Conservation (phyloP, 805 yeast genomes). For the Saccharomycopsis javanensis region DNA sequence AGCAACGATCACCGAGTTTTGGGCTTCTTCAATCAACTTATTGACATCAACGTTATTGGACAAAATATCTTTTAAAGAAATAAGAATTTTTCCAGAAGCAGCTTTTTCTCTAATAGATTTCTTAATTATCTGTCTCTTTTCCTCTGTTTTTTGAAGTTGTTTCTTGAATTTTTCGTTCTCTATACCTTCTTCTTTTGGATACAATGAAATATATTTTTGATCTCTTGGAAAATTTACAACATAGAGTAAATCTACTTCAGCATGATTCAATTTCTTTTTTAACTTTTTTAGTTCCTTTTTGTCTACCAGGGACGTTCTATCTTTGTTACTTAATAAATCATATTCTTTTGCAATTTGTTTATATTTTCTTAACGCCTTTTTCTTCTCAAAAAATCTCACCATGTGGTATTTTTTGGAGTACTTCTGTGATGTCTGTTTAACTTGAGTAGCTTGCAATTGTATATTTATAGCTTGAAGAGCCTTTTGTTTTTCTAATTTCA, state of each 20-base stretch:
- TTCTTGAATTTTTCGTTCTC: constrained; percentile 28
- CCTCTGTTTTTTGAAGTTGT: constrained; percentile 35
- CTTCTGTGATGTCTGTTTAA: constrained; percentile 37
- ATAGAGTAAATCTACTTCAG: constrained; percentile 65
- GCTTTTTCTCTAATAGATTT: constrained; percentile 43
- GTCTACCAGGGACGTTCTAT: neutral
- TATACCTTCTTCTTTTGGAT: constrained; percentile 36
- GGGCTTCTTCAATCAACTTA: constrained; percentile 11
- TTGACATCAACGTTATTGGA: constrained; percentile 25
- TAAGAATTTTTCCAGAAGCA: constrained; percentile 44
- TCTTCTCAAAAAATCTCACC: constrained; percentile 85
- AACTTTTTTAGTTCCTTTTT: constrained; percentile 30
- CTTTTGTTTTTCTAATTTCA: constrained; percentile 64
- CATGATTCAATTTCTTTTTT: constrained; percentile 42
- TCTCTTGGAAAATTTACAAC: constrained; percentile 68
- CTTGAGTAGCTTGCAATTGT: constrained; percentile 44
- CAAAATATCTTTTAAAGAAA: constrained; percentile 40
- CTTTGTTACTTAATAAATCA: constrained; percentile 23
- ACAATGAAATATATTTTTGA: constrained; percentile 71
- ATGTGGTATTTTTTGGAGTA: constrained; percentile 74
- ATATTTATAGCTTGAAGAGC: constrained; percentile 53
- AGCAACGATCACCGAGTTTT: constrained; percentile 12
- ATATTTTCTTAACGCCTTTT: constrained; percentile 69
- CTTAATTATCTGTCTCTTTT: constrained; percentile 38
- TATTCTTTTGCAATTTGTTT: constrained; percentile 35